Percentiles rank a stretch among this genome's conserved stretches.
Conservation (phyloP, 495 filamentous ascomycete species). For the Lasiosphaeria miniovina region DNA sequence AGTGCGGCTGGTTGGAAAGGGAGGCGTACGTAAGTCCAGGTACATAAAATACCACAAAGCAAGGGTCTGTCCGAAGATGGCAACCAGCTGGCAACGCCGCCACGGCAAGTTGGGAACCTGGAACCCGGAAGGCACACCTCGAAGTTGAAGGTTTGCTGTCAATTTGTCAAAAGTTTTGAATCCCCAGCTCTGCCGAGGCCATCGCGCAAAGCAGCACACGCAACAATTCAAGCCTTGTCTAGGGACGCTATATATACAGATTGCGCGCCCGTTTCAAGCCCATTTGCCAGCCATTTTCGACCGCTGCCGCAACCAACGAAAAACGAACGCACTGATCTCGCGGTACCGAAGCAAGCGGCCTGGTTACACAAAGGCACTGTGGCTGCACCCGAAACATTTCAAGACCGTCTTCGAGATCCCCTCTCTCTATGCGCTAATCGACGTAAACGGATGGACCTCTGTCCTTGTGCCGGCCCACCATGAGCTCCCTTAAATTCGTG, state of each 20-base stretch:
- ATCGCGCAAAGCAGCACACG: not conserved
- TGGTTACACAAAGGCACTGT: too few relatives aligned
- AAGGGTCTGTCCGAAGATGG: not conserved
- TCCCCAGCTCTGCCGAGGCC: not conserved
- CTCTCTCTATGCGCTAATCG: constrained; percentile 28
- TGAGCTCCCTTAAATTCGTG: constrained; percentile 94
- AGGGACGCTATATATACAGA: not conserved
- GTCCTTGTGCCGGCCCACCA: constrained; percentile 48
- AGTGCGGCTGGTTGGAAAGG: too few relatives aligned
- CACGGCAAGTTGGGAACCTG: not conserved
- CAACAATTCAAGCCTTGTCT: not conserved
- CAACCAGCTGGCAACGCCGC: constrained; percentile 4
- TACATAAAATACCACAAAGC: not conserved
- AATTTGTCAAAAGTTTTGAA: constrained; percentile 1
- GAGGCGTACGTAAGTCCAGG: not conserved
- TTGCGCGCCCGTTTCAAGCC: not conserved
- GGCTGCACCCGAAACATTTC: not conserved
- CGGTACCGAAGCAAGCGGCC: too few relatives aligned
- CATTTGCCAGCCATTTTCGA: too few relatives aligned
- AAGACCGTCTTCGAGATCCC: not conserved
- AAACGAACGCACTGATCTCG: too few relatives aligned
- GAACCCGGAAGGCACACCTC: constrained; percentile 2
- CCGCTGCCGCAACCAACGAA: too few relatives aligned
- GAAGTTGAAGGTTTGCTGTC: constrained; percentile 13
- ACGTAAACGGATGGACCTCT: constrained; percentile 37